Percentiles rank a stretch among this genome's conserved stretches.
phyloP scores from a whole-genome alignment of 2,329 filamentous ascomycete species.

The Hypomyces perniciosus region DNA sequence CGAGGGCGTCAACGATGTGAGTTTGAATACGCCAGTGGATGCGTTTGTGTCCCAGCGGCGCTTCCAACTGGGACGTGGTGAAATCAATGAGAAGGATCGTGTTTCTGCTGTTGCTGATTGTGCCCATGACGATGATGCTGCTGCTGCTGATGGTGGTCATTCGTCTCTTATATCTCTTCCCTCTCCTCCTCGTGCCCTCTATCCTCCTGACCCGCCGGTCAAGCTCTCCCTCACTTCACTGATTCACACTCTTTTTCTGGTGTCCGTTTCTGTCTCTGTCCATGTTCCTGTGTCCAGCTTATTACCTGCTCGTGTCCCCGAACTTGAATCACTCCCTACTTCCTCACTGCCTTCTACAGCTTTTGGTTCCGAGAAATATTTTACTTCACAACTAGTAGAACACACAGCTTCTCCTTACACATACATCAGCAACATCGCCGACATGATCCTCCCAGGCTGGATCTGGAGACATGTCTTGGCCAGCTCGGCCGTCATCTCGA shows the following conservation, averaged over 20 bases:
- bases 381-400: background rate
- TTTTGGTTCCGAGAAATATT: background rate
- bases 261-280: conserved; percentile 5
- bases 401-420: conserved; percentile 1
- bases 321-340: background rate
- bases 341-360: conserved; percentile 1
- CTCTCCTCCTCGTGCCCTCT: conserved; percentile 4
- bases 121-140: background rate
- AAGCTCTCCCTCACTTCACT: conserved; percentile 9
- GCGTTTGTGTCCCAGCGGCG: background rate
- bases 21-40: background rate
- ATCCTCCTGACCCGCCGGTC: conserved; percentile 4
- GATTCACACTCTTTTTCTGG: conserved; percentile 12
- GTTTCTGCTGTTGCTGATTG: background rate
- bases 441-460: conserved; percentile 10
- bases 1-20: background rate
- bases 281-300: conserved; percentile 3
- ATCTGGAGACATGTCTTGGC: conserved; percentile 10
- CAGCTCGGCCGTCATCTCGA: conserved; percentile 4
- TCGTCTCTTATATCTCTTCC: background rate
- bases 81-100: no score
- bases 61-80: background rate
- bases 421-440: background rate
- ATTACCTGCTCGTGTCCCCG: conserved; percentile 6
- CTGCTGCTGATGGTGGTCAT: background rate